Evolutionary conservation across 2,329 filamentous ascomycete species (phyloP).

Genomic region (Apiospora sp.): DNA sequence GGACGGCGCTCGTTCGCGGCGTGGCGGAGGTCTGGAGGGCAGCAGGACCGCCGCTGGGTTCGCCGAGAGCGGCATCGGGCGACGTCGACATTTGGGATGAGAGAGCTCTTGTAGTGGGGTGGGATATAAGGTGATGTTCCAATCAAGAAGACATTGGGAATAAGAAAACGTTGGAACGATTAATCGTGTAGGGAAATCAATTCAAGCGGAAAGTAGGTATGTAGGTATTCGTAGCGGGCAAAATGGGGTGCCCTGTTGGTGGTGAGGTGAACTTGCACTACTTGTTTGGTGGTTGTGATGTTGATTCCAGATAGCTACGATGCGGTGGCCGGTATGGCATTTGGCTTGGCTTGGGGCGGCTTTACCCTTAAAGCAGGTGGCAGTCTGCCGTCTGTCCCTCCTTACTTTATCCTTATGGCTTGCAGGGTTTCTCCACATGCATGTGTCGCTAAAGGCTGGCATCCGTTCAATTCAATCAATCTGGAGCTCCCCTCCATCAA

Average conservation of each 20-base stretch:
- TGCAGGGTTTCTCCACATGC: slow-evolving; percentile 19
- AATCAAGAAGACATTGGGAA: slow-evolving; percentile 15
- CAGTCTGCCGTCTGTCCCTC: not conserved
- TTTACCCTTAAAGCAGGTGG: not conserved
- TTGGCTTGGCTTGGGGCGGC: not conserved
- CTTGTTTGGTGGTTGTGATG: not conserved
- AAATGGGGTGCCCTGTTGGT: not conserved
- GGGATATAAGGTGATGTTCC: not conserved
- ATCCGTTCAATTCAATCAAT: slow-evolving; percentile 10
- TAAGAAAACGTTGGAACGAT: too few relatives aligned
- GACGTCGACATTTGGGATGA: slow-evolving; percentile 40
- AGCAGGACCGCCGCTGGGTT: slow-evolving; percentile 42
- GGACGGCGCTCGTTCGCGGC: slow-evolving; percentile 42
- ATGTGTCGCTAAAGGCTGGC: not conserved
- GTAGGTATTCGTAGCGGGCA: not conserved
- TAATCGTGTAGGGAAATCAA: not conserved
- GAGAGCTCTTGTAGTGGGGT: slow-evolving; percentile 13
- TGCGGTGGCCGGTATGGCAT: not conserved
- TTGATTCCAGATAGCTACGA: not conserved
- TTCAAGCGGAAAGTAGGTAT: not conserved
- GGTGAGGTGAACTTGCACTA: not conserved
- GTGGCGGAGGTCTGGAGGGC: slow-evolving; percentile 30
- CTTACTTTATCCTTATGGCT: not conserved
- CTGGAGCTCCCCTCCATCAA: not conserved
- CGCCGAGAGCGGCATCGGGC: slow-evolving; percentile 41